Conservation (phyloP, 352 stramenopile species). For the Thraustochytrium sp. region DNA sequence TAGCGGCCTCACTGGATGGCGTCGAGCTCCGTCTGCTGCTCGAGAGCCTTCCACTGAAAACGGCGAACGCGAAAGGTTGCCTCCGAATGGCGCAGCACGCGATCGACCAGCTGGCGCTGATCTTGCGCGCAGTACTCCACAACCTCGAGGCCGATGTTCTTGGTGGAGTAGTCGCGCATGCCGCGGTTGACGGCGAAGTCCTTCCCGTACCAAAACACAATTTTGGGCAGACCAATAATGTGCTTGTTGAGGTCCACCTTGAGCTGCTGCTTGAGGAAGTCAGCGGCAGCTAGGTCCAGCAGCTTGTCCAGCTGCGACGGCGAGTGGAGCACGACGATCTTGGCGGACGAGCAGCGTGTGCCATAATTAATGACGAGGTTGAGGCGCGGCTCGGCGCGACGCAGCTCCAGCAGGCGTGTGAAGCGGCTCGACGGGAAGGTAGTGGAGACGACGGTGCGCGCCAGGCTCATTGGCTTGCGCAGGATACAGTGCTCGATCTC, state of each 20-base stretch:
- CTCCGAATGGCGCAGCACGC: background rate
- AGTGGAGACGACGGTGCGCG: conserved; percentile 17
- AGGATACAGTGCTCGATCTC: conserved; percentile 44
- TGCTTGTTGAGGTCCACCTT: conserved; percentile 1
- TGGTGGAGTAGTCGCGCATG: conserved; percentile 1
- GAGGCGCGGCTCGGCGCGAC: background rate
- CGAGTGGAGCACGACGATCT: background rate
- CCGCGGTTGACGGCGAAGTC: background rate
- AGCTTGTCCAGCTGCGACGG: conserved; percentile 14
- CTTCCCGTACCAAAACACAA: conserved; percentile 8
- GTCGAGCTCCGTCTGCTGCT: background rate
- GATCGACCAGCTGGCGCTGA: background rate
- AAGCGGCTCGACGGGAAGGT: background rate
- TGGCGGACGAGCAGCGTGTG: background rate
- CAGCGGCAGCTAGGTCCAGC: background rate
- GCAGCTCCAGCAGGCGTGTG: background rate
- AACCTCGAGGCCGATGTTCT: background rate
- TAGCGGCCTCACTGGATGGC: no score
- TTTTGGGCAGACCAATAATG: conserved; percentile 12
- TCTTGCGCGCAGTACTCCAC: conserved; percentile 12
- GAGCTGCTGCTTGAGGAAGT: conserved; percentile 13
- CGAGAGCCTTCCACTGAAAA: conserved; percentile 15
- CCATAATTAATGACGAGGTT: conserved; percentile 30
- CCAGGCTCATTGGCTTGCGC: conserved; percentile 34
- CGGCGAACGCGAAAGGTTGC: background rate